Evolutionary conservation across 306 rosid species (phyloP).

Genomic region (Cicer cuneatum): DNA sequence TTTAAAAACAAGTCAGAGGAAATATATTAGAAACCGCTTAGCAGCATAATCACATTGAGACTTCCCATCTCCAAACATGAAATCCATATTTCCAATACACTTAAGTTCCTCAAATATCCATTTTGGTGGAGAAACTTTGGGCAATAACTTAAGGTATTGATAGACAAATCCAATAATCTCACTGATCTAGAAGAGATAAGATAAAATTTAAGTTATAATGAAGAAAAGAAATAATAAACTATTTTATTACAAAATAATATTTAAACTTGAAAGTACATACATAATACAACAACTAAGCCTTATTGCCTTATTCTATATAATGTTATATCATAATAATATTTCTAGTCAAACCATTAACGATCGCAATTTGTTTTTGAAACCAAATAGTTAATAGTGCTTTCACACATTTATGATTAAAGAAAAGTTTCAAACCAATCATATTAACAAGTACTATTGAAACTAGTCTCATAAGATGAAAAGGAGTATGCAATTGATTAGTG

Average conservation of each 20-base stretch:
- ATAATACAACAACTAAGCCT: no score
- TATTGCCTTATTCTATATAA: no score
- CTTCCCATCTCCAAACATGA: conserved; percentile 84
- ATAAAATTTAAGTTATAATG: conserved; percentile 31
- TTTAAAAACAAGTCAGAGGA: not conserved
- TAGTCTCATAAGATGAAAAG: conserved; percentile 37
- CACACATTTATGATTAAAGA: conserved; percentile 3
- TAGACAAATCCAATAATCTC: conserved; percentile 81
- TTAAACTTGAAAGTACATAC: not conserved
- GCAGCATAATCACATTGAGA: conserved; percentile 93
- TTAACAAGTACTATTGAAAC: conserved; percentile 42
- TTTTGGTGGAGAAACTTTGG: conserved; percentile 70
- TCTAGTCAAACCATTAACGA: no score
- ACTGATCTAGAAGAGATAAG: conserved; percentile 57
- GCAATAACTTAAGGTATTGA: conserved; percentile 76
- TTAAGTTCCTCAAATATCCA: conserved; percentile 93
- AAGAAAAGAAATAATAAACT: conserved; percentile 22
- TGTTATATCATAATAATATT: no score
- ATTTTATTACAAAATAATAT: not conserved
- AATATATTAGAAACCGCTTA: conserved; percentile 65
- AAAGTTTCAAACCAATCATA: conserved; percentile 12
- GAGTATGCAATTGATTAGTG: conserved; percentile 31
- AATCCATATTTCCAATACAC: conserved; percentile 86
- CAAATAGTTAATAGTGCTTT: conserved; percentile 34
- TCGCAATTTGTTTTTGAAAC: conserved; percentile 11